Evolutionary conservation across 2,329 filamentous ascomycete genomes (phyloP).

Genomic region (Atkinsonella hypoxylon): DNA sequence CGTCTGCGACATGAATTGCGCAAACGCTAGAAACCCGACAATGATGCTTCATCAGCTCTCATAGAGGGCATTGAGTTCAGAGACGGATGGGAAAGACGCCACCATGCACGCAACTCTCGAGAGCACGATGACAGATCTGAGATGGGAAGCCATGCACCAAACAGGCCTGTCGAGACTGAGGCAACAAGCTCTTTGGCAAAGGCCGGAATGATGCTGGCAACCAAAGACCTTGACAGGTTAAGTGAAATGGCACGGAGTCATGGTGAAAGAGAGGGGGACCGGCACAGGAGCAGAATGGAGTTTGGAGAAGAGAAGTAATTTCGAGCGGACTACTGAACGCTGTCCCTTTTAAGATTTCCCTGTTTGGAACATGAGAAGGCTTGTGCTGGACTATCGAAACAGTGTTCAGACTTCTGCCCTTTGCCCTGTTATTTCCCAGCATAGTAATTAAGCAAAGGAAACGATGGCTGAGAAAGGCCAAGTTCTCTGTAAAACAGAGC

Average conservation of each 20-base stretch:
- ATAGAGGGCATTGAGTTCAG: conserved; percentile 7
- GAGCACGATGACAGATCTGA: conserved; percentile 14
- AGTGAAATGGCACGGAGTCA: conserved; percentile 15
- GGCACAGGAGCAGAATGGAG: neutral
- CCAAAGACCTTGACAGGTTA: conserved; percentile 21
- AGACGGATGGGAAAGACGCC: conserved; percentile 18
- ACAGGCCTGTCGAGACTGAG: conserved; percentile 11
- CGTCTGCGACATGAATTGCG: conserved; percentile 1
- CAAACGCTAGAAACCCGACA: conserved; percentile 6
- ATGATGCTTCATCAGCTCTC: neutral
- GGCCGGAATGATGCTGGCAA: conserved; percentile 18
- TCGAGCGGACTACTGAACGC: neutral
- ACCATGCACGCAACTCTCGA: conserved; percentile 18
- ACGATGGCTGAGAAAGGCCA: neutral
- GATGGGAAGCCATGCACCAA: conserved; percentile 9
- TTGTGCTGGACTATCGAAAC: neutral
- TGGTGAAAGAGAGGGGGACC: neutral
- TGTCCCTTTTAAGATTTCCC: too few relatives aligned
- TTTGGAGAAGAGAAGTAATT: neutral
- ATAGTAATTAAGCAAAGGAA: neutral
- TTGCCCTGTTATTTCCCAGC: neutral
- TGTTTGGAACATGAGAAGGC: neutral
- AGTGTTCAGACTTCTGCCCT: neutral
- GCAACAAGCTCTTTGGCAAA: conserved; percentile 15
- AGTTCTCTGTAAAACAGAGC: too few relatives aligned